A percentile compares a stretch with the other conserved stretches of the same genome.
These are phyloP conservation scores for Dillenia suffruticosa DNA, from an alignment of 164 flowering plant species.

Conservation along the genomic window DNA sequence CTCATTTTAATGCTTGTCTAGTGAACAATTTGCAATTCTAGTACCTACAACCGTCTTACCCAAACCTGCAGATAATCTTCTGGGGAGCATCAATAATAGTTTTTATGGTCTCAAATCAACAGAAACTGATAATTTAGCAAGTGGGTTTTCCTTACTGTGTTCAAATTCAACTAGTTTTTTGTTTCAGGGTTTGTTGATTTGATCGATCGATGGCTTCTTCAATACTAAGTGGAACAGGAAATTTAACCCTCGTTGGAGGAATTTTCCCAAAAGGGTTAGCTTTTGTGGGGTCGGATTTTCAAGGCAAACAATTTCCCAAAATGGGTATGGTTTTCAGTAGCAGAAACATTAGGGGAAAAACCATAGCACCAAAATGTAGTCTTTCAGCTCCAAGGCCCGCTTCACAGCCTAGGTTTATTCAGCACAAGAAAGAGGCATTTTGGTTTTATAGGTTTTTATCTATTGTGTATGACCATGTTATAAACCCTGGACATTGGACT, in stretches of 20 bases:
- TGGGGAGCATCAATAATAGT: no score
- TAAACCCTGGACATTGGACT: constrained; percentile 78
- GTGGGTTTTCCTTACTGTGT: no score
- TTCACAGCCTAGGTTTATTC: constrained; percentile 69
- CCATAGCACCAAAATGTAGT: constrained; percentile 34
- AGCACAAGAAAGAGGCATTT: constrained; percentile 74
- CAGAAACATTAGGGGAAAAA: constrained; percentile 10
- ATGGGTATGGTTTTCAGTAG: constrained; percentile 19
- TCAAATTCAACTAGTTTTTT: neutral
- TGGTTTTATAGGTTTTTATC: constrained; percentile 77
- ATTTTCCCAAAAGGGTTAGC: constrained; percentile 27
- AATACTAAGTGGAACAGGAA: constrained; percentile 46
- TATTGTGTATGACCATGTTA: constrained; percentile 62
- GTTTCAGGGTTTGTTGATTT: constrained; percentile 6
- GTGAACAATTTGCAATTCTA: no score
- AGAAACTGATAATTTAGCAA: no score
- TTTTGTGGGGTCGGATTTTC: constrained; percentile 30
- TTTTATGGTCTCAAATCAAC: no score
- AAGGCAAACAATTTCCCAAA: constrained; percentile 24
- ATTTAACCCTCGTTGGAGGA: constrained; percentile 22
- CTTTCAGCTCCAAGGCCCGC: constrained; percentile 50
- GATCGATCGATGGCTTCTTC: constrained; percentile 37
- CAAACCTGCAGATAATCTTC: no score
- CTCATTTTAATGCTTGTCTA: no score
- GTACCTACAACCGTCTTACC: no score